These are phyloP conservation scores for Psilocybe cyanescens DNA, from an alignment of 768 basidiomycete genomes.

Conservation along the genomic window DNA sequence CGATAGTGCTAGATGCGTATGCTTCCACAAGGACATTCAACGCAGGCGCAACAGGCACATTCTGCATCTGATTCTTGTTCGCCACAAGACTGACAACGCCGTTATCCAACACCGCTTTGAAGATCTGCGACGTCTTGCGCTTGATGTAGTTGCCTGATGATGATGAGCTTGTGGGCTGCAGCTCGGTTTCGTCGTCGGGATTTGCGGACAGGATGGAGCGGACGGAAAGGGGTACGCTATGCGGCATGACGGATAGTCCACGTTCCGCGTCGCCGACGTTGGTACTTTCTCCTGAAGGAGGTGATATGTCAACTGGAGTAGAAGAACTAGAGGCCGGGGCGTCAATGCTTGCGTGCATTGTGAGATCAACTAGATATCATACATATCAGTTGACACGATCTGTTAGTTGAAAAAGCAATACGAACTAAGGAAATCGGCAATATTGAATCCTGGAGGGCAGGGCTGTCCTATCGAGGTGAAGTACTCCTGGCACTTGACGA, in stretches of 20 bases:
- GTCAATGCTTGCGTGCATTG: constrained; percentile 58
- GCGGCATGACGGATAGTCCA: constrained; percentile 41
- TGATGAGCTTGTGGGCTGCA: constrained; percentile 39
- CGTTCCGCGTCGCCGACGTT: constrained; percentile 74
- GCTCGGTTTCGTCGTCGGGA: constrained; percentile 52
- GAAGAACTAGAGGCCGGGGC: constrained; percentile 33
- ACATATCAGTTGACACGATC: not conserved
- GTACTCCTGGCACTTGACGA: constrained; percentile 76
- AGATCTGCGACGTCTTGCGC: constrained; percentile 73
- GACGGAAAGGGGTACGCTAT: constrained; percentile 38
- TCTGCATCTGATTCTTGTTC: constrained; percentile 17
- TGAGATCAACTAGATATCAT: constrained; percentile 62
- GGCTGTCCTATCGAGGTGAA: constrained; percentile 77
- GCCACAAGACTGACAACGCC: constrained; percentile 9
- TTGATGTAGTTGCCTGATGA: constrained; percentile 58
- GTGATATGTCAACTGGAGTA: constrained; percentile 8
- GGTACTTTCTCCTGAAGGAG: constrained; percentile 39
- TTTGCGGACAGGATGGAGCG: constrained; percentile 40
- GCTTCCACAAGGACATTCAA: constrained; percentile 75
- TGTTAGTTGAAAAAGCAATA: constrained; percentile 16
- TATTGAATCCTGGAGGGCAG: constrained; percentile 95
- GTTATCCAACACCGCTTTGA: constrained; percentile 54
- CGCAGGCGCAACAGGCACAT: constrained; percentile 52
- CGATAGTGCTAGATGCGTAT: constrained; percentile 70
- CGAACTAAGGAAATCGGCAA: constrained; percentile 95